Evolutionary conservation across 805 yeast species (phyloP).

Genomic region (Sugiyamaella boreocaroliniensis): DNA sequence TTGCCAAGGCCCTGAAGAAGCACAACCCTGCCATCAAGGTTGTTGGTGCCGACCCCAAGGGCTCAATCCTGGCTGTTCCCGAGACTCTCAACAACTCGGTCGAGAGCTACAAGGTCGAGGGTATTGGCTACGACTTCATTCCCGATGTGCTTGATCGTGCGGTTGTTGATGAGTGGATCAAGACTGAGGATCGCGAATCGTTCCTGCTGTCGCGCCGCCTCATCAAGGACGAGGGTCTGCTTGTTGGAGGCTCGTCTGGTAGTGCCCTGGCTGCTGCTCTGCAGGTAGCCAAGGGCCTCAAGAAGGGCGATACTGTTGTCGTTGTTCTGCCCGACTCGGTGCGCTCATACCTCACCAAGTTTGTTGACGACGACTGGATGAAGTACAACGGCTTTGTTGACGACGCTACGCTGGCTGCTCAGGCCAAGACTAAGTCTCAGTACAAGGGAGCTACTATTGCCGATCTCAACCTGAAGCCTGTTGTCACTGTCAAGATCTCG

Average conservation of each 20-base stretch:
- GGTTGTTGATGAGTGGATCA: conserved; percentile 70
- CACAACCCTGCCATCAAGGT: conserved; percentile 55
- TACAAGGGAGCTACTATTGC: conserved; percentile 53
- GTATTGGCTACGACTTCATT: conserved; percentile 83
- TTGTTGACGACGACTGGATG: conserved; percentile 91
- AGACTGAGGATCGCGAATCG: conserved; percentile 76
- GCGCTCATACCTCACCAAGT: conserved; percentile 79
- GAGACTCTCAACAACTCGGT: conserved; percentile 56
- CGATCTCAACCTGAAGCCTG: conserved; percentile 71
- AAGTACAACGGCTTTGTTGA: conserved; percentile 67
- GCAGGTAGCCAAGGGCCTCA: conserved; percentile 57
- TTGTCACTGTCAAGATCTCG: conserved; percentile 58
- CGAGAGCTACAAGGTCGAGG: conserved; percentile 72
- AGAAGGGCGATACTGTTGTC: conserved; percentile 68
- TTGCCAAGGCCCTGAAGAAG: conserved; percentile 67
- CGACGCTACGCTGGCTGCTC: conserved; percentile 37
- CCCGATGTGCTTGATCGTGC: conserved; percentile 71
- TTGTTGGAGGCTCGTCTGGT: conserved; percentile 89
- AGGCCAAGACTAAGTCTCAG: conserved; percentile 31
- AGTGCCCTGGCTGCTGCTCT: conserved; percentile 76
- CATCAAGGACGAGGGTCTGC: conserved; percentile 76
- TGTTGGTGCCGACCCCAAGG: conserved; percentile 80
- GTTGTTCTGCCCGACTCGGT: conserved; percentile 82
- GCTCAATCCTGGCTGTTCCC: conserved; percentile 78
- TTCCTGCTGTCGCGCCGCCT: conserved; percentile 75